A percentile compares a stretch with the other conserved stretches of the same genome.
Conservation (phyloP, 345 rosid genomes). For the Gossypium longicalyx region DNA sequence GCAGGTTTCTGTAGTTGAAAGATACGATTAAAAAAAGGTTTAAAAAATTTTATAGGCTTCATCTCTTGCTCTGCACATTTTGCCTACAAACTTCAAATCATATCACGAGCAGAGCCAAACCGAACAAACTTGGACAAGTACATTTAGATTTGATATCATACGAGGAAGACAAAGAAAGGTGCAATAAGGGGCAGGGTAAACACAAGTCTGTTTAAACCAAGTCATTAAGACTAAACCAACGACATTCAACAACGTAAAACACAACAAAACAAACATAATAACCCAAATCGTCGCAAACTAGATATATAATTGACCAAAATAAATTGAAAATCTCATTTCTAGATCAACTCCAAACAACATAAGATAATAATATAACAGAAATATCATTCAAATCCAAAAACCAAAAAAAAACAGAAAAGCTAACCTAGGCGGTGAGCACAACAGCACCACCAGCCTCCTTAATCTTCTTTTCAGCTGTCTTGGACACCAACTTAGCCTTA, state of each 20-base stretch:
- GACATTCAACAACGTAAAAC: not conserved
- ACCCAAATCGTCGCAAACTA: not conserved
- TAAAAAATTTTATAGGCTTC: no score
- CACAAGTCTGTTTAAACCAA: no score
- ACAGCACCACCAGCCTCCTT: slow-evolving; percentile 83
- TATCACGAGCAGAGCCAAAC: no score
- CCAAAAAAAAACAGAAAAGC: not conserved
- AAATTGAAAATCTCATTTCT: not conserved
- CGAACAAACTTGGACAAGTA: not conserved
- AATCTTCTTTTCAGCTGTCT: slow-evolving; percentile 79
- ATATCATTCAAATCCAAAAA: not conserved
- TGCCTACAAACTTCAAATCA: no score
- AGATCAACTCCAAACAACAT: slow-evolving; percentile 1
- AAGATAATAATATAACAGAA: not conserved
- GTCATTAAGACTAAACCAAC: not conserved
- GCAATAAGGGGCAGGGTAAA: no score
- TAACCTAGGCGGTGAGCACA: slow-evolving; percentile 62
- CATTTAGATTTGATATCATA: not conserved
- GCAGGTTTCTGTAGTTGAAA: no score
- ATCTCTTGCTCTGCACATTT: no score
- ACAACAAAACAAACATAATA: not conserved
- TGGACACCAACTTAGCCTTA: slow-evolving; percentile 71
- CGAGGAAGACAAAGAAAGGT: no score
- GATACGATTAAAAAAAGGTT: no score
- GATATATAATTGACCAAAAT: not conserved